A percentile compares a stretch with the other conserved stretches of the same genome.
phyloP scores from a whole-genome alignment of 1,284 basidiomycete genomes.

The Macrocystidia cucumis region DNA sequence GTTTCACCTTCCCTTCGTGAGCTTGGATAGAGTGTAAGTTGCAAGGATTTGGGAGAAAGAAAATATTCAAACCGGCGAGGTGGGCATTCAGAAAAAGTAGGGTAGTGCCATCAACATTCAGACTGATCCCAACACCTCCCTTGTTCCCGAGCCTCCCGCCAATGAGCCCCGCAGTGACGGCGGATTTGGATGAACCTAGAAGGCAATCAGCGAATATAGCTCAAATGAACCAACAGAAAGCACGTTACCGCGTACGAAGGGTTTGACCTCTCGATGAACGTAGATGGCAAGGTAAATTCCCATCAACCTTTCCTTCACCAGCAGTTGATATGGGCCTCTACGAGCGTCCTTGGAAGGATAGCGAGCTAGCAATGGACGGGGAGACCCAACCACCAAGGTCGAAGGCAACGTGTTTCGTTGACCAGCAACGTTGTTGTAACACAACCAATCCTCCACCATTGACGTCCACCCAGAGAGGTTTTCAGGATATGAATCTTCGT shows the following conservation, averaged over 20 bases:
- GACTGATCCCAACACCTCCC: slow-evolving; percentile 77
- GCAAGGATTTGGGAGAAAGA: slow-evolving; percentile 7
- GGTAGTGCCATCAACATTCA: slow-evolving; percentile 67
- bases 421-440: slow-evolving; percentile 31
- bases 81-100: slow-evolving; percentile 85
- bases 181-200: slow-evolving; percentile 57
- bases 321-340: slow-evolving; percentile 69
- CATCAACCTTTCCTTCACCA: slow-evolving; percentile 84
- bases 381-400: slow-evolving; percentile 25
- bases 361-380: slow-evolving; percentile 28
- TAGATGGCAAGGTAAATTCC: slow-evolving; percentile 77
- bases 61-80: slow-evolving; percentile 59
- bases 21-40: slow-evolving; percentile 32
- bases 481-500: slow-evolving; percentile 27
- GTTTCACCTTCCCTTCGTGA: slow-evolving; percentile 64
- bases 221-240: background rate
- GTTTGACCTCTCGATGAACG: slow-evolving; percentile 57
- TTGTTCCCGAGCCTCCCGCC: slow-evolving; percentile 85
- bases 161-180: slow-evolving; percentile 81
- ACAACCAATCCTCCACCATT: slow-evolving; percentile 66
- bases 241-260: slow-evolving; percentile 45
- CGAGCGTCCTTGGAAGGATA: slow-evolving; percentile 30
- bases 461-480: slow-evolving; percentile 57
- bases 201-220: background rate
- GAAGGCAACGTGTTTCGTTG: slow-evolving; percentile 21